Evolutionary conservation across 2,329 filamentous ascomycete genomes (phyloP).

Genomic region (Dactylellina cionopaga): DNA sequence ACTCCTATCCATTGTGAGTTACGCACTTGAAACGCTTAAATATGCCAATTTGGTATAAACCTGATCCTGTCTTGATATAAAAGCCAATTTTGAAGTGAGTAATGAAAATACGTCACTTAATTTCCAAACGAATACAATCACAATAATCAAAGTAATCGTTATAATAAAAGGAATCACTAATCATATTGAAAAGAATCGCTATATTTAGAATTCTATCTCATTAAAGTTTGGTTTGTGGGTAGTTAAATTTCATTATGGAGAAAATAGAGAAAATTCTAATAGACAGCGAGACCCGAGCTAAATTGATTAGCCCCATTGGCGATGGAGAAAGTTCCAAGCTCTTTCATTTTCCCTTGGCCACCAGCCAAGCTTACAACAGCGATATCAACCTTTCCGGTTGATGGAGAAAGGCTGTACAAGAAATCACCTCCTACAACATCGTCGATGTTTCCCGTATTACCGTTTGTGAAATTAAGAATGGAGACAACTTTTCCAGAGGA

Average conservation of each 20-base stretch:
- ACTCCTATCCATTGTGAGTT: too few species aligned
- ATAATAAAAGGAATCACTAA: too few species aligned
- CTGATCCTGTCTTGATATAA: too few species aligned
- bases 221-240: background rate
- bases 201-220: background rate
- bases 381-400: constrained; percentile 35
- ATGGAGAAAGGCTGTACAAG: constrained; percentile 67
- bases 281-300: constrained; percentile 22
- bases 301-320: constrained; percentile 22
- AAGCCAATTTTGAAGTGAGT: too few species aligned
- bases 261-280: constrained; percentile 13
- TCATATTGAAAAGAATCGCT: background rate
- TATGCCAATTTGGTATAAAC: too few species aligned
- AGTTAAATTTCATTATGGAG: background rate
- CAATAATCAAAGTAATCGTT: too few species aligned
- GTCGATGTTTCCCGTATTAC: constrained; percentile 69
- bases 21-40: too few species aligned
- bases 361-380: constrained; percentile 30
- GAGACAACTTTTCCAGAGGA: constrained; percentile 64
- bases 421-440: constrained; percentile 67
- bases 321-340: constrained; percentile 40
- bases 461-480: constrained; percentile 63
- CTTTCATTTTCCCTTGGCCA: constrained; percentile 37
- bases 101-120: too few species aligned
- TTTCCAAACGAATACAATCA: too few species aligned